Conservation (phyloP, 2,329 filamentous ascomycete genomes). For the Chaetomium sp. region DNA sequence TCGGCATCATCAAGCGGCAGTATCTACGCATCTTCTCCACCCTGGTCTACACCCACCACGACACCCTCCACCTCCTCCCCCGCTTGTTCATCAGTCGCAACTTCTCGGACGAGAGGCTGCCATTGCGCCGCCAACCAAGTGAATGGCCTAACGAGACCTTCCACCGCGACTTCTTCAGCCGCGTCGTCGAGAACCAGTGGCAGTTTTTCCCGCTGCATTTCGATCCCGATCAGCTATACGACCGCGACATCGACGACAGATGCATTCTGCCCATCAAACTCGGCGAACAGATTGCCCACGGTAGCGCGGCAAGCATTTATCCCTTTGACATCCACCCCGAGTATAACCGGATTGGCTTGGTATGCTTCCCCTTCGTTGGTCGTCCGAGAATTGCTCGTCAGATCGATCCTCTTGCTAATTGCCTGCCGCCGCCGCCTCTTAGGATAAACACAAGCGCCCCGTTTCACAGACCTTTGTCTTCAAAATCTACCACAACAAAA, state of each 20-base stretch:
- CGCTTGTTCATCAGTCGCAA: background rate
- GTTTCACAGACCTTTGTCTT: background rate
- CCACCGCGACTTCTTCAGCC: background rate
- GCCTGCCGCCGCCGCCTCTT: no score
- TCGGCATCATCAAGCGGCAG: background rate
- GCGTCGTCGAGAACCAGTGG: background rate
- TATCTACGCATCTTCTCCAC: conserved; percentile 12
- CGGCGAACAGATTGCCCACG: background rate
- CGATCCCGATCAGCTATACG: background rate
- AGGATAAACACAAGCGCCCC: background rate
- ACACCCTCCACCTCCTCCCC: background rate
- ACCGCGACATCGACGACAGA: background rate
- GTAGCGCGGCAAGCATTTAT: background rate
- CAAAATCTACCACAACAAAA: conserved; percentile 1
- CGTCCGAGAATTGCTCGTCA: background rate
- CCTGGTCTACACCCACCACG: conserved; percentile 1
- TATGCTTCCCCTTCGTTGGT: background rate
- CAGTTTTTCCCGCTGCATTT: conserved; percentile 3
- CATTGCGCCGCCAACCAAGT: background rate
- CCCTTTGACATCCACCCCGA: background rate
- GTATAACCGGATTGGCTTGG: conserved; percentile 2
- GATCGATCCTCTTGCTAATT: background rate
- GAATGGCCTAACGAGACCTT: background rate
- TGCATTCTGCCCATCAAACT: background rate
- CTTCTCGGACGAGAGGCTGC: background rate